Base-by-base conservation (phyloP, 2,329 filamentous ascomycete species). In the Cladorrhinum sp. region DNA sequence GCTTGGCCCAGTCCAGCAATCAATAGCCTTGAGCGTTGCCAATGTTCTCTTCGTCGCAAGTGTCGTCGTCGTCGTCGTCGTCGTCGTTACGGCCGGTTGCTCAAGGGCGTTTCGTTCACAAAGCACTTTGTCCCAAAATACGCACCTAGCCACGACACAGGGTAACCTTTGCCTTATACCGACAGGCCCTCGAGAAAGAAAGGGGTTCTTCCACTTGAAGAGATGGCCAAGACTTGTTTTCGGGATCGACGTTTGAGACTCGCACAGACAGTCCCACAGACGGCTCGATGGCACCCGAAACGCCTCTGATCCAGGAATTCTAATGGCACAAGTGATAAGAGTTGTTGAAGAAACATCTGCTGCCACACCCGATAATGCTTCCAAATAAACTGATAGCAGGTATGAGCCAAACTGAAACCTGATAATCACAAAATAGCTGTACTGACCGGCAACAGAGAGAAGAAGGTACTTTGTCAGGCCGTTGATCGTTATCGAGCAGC, bases 231-330 rank as follows among this genome's bases (percentile, higher is more conserved):
- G 69, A 62, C 68, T 70, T 18, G 68, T 70, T 66, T 63, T 68
- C 67, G 69, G 70, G 73, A 76, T 75, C 73, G 71, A 73, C 72
- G 71, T 73, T 74, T 73, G 71, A 73, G 67, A 68, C 67, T 73
- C 68, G 73, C 70, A 74, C 71, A 72, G 72, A 73, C 71, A 67
- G 66, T 69, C 68, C 67, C 66, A 68, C 70, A 66, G 68, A 67
- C 57, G 66, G 69, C 71, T 74, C 73, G 72, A 76, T 53, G 75
- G 75, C 74, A 68, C 68, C 71, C 74, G 72, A 76, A 76, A 76
- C 74, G 71, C 70, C 68, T 66, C 64, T 61, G 68, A 70, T 69
- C 68, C 69, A 68, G 70, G 68, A 66, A 67, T 64, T 62, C 62
- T 60, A 68, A 50, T 53, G 58, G 6, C 22, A 55, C 32, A 45